Percentiles rank a stretch among this genome's conserved stretches.
phyloP scores from a whole-genome alignment of 352 stramenopile genomes.

The Phytophthora citricola region DNA sequence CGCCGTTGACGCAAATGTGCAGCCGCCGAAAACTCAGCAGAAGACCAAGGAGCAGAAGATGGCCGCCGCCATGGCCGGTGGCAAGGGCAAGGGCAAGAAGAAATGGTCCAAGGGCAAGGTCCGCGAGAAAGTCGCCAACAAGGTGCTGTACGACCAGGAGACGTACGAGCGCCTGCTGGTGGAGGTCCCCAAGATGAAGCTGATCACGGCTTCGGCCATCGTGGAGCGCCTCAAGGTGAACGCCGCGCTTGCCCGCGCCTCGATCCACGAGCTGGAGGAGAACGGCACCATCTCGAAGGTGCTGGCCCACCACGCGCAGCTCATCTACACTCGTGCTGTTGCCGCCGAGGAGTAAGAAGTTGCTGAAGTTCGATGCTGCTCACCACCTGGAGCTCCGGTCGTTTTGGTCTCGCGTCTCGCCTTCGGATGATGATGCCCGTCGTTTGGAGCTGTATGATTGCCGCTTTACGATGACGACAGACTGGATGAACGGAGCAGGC shows the following conservation, averaged over 20 bases:
- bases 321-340: conserved; percentile 98
- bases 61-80: conserved; percentile 98
- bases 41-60: conserved; percentile 99
- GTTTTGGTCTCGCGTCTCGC: conserved; percentile 14
- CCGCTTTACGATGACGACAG: conserved; percentile 18
- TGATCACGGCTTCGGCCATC: conserved; percentile 98
- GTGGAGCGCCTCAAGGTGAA: conserved; percentile 99
- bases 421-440: conserved; percentile 13
- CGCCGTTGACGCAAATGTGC: conserved; percentile 21
- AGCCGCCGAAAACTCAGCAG: conserved; percentile 99
- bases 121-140: conserved; percentile 99
- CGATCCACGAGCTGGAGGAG: conserved; percentile 96
- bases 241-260: conserved; percentile 96
- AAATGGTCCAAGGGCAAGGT: conserved; percentile 99
- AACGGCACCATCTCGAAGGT: conserved; percentile 97
- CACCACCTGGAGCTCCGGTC: conserved; percentile 16
- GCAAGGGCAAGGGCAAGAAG: conserved; percentile 99
- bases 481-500: conserved; percentile 23
- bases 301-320: conserved; percentile 95
- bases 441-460: conserved; percentile 9
- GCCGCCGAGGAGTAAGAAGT: conserved; percentile 78
- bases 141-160: conserved; percentile 99
- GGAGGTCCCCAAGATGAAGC: conserved; percentile 99
- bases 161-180: conserved; percentile 97
- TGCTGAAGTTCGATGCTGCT: conserved; percentile 25